These are phyloP conservation scores for Phaeosphaeriaceae sp. DNA, from an alignment of 2,329 filamentous ascomycete genomes.

Conservation along the genomic window DNA sequence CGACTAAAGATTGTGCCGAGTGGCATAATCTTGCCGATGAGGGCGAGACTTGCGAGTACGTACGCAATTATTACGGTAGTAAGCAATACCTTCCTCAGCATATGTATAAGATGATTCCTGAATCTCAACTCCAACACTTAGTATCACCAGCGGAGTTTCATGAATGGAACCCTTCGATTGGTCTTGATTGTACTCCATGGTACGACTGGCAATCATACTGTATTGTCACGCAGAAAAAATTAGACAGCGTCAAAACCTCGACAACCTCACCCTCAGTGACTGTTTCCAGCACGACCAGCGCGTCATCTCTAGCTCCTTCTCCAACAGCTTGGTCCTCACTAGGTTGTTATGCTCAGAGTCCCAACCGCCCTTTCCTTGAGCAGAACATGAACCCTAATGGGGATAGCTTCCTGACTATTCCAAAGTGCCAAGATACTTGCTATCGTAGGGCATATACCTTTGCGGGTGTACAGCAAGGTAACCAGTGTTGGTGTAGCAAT, in stretches of 20 bases:
- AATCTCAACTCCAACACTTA: not conserved
- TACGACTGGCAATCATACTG: slow-evolving; percentile 19
- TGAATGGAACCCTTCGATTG: slow-evolving; percentile 18
- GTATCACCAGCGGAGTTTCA: slow-evolving; percentile 14
- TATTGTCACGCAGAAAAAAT: slow-evolving; percentile 4
- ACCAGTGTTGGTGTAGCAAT: slow-evolving; percentile 25
- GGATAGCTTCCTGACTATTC: slow-evolving; percentile 7
- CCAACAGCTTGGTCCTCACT: slow-evolving; percentile 16
- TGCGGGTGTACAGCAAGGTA: slow-evolving; percentile 18
- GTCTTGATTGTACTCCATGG: slow-evolving; percentile 18
- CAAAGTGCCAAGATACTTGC: slow-evolving; percentile 12
- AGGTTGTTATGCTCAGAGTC: slow-evolving; percentile 19
- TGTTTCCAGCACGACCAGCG: slow-evolving; percentile 8
- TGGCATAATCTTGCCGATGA: slow-evolving; percentile 19
- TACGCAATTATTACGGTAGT: slow-evolving; percentile 9
- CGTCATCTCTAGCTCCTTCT: slow-evolving; percentile 13
- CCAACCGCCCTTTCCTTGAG: slow-evolving; percentile 14
- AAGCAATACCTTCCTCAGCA: not conserved
- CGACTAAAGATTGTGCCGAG: slow-evolving; percentile 16
- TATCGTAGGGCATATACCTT: slow-evolving; percentile 7
- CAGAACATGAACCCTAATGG: slow-evolving; percentile 17
- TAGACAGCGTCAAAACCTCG: slow-evolving; percentile 1
- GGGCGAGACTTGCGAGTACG: slow-evolving; percentile 12
- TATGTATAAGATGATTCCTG: too few species aligned
- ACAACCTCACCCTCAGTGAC: not conserved